These are phyloP conservation scores for Garcia nutans DNA, from an alignment of 345 rosid species.

Conservation along the genomic window DNA sequence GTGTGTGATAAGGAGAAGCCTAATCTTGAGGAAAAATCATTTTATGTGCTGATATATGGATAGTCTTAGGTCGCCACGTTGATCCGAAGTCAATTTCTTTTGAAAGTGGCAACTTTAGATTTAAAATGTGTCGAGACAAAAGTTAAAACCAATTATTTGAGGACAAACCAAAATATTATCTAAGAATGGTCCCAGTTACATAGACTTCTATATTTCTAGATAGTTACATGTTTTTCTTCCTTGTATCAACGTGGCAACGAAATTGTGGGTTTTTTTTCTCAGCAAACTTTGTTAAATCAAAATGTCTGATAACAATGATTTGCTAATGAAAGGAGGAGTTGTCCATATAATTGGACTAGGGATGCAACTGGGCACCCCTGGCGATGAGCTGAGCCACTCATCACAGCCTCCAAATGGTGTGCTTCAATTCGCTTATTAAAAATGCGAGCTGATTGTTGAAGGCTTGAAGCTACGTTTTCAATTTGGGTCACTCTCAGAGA, in stretches of 20 bases:
- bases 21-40: background rate
- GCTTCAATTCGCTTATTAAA: background rate
- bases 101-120: constrained; percentile 20
- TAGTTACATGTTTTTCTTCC: background rate
- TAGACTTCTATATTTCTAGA: background rate
- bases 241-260: constrained; percentile 26
- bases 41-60: background rate
- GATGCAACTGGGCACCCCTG: too few relatives aligned
- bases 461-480: constrained; percentile 21
- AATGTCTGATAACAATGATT: too few relatives aligned
- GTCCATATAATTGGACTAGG: too few relatives aligned
- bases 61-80: constrained; percentile 25
- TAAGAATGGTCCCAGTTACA: constrained; percentile 1
- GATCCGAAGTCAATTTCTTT: background rate
- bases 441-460: constrained; percentile 11
- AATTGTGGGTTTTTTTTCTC: too few relatives aligned
- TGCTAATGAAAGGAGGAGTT: too few relatives aligned
- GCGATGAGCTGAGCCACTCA: too few relatives aligned
- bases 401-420: too few relatives aligned
- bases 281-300: too few relatives aligned
- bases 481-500: background rate
- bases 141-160: constrained; percentile 16
- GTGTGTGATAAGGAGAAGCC: background rate
- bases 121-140: constrained; percentile 23
- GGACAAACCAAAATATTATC: constrained; percentile 15